Evolutionary conservation across 1,284 basidiomycete species (phyloP), one percentile per base, ranked within the genome.

Genomic region (Ceratobasidium sp.): DNA sequence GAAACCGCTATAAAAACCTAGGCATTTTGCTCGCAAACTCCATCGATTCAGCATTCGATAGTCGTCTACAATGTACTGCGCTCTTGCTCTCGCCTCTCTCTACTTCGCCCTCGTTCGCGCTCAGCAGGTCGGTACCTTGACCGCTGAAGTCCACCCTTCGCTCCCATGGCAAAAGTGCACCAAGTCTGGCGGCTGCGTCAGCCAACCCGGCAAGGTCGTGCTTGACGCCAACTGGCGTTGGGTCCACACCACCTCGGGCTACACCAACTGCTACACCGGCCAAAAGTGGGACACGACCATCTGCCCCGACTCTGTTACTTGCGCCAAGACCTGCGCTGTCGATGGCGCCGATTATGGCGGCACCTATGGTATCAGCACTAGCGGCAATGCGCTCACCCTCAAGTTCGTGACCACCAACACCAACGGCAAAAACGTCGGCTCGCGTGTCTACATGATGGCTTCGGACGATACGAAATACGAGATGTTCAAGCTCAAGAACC

Each of bases 241-340:
- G n/a, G n/a, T n/a, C n/a, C n/a, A n/a, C n/a, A n/a, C n/a, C n/a
- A n/a, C n/a, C n/a, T n/a, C n/a, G n/a, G n/a, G n/a, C n/a, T n/a
- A n/a, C n/a, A n/a, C n/a, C n/a, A n/a, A n/a, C n/a, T n/a, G n/a
- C 84, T 89, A 89, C 84, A 88, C 87, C 78, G 88, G 89, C 23
- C 76, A 79, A 57, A 54, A 46, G 12, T 79, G 79, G 79, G 62
- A 75, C 60, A 23, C 35, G 8, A 35, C 85, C 3, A 81, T 89
- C 69, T 90, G 89, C 82, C 86, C 89, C 52, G 86, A 88, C 80
- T 81, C 83, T 27, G 82, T 81, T 6, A 87, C 87, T n/a, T 85
- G 88, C 82, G 87, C 87, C 7, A 77, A 82, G 41, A 88, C 89
- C 84, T 90, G 89, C 80, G n/a, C n/a, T n/a, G n/a, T n/a, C n/a